Base-by-base conservation (phyloP, 352 stramenopile genomes). In the Pythium phragmiticola region DNA sequence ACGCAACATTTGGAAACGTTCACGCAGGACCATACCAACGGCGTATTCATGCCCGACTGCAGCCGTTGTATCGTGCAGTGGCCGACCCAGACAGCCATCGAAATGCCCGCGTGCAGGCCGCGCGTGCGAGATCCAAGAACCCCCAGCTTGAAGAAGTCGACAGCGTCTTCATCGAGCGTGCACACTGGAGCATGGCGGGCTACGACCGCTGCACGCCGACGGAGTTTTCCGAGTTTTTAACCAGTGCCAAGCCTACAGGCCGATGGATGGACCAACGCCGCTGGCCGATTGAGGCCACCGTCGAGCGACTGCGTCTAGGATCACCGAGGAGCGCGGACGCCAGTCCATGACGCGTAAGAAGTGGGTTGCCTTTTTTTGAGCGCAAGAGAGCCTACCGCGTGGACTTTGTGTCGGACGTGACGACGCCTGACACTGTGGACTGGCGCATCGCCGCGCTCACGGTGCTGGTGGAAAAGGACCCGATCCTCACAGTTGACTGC, bases 151-250 rank as follows among this genome's bases (percentile, higher is more conserved):
- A 37, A 37, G 6, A 37, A 6, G 9, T 37, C 9, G 33, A 37
- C 5, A 9, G 6, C 33, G 33, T 51, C 19, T 5, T 17, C 19
- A 26, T 51, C 45, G 16, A 21, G 21, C 45, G 33, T 12, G 21
- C 21, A 3, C 33, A 13, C 11, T 11, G 30, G 19, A 8, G n/a
- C 13, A 9, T 26, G 7, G 49, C 49, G 28, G 19, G 4, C 26
- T 56, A 56, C 49, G 49, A 56, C 16, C 33, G 49, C 49, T 26
- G 49, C n/a, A 56, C 28, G 16, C 49, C 23, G 48, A 21, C 21
- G 21, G 21, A 0, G 21, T 21, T 21, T 21, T 39, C 48, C 3
- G 48, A 54, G 26, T 17, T 54, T 19, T 21, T 3, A 2, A 9
- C 14, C 9, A 19, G 39, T 28, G 1, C 26, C 12, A 13, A 17